These are phyloP conservation scores for Wickerhamiella sorbophila DNA, from an alignment of 805 yeast species.

Conservation along the genomic window DNA sequence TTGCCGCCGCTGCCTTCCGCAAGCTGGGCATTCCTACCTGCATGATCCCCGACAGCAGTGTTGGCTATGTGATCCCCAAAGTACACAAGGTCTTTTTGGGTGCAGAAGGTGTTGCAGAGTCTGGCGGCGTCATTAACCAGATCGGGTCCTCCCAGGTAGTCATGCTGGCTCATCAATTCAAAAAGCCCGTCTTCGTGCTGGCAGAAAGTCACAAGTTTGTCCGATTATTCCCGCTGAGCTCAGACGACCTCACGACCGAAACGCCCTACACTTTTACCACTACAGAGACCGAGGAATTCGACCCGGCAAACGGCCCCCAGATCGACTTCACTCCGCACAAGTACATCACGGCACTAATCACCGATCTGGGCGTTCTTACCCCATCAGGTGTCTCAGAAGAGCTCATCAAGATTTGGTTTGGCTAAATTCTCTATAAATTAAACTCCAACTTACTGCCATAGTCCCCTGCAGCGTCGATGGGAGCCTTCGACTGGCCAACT, in stretches of 20 bases:
- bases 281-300: slow-evolving; percentile 21
- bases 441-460: background rate
- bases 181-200: slow-evolving; percentile 86
- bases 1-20: slow-evolving; percentile 54
- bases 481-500: background rate
- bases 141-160: slow-evolving; percentile 92
- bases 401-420: slow-evolving; percentile 95
- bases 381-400: slow-evolving; percentile 99
- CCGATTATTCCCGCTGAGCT: slow-evolving; percentile 85
- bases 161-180: slow-evolving; percentile 75
- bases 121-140: slow-evolving; percentile 92
- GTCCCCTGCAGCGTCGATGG: background rate
- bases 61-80: slow-evolving; percentile 80
- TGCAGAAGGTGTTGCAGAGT: slow-evolving; percentile 98
- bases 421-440: slow-evolving; percentile 28
- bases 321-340: slow-evolving; percentile 95
- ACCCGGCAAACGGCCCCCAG: slow-evolving; percentile 36
- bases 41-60: slow-evolving; percentile 82
- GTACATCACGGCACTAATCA: slow-evolving; percentile 84
- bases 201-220: slow-evolving; percentile 94
- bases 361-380: slow-evolving; percentile 92
- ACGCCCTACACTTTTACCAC: slow-evolving; percentile 7
- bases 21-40: slow-evolving; percentile 72
- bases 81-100: slow-evolving; percentile 92
- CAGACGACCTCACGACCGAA: slow-evolving; percentile 62